These are phyloP conservation scores for Aureobasidium sp. DNA, from an alignment of 2,329 filamentous ascomycete genomes.

Conservation along the genomic window DNA sequence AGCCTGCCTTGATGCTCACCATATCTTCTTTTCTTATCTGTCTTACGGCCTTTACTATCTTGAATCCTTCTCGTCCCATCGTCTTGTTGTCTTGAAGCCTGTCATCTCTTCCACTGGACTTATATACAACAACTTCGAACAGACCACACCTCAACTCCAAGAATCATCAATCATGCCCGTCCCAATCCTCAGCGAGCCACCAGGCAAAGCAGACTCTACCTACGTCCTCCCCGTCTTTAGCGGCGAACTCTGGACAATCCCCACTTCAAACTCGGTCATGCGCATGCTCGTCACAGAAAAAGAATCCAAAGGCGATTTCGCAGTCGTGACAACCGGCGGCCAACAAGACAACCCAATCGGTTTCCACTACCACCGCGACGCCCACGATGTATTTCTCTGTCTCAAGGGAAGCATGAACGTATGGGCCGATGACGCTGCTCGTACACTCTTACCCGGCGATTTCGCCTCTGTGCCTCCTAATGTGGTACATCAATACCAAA, in stretches of 20 bases:
- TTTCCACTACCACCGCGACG: constrained; percentile 64
- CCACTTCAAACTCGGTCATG: constrained; percentile 22
- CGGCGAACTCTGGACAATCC: constrained; percentile 21
- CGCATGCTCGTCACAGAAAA: constrained; percentile 22
- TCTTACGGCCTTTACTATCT: too few species aligned
- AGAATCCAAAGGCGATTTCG: constrained; percentile 20
- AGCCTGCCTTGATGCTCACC: not conserved
- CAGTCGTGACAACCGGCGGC: constrained; percentile 18
- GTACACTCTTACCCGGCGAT: constrained; percentile 60
- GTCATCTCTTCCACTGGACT: too few species aligned
- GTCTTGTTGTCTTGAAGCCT: too few species aligned
- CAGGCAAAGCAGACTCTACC: constrained; percentile 15
- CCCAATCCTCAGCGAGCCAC: constrained; percentile 15
- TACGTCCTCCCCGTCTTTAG: constrained; percentile 16
- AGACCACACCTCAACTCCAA: too few species aligned
- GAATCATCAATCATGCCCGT: constrained; percentile 18
- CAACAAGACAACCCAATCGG: constrained; percentile 35
- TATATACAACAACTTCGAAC: too few species aligned
- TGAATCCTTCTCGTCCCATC: not conserved
- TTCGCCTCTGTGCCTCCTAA: constrained; percentile 63
- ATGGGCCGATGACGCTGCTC: constrained; percentile 63
- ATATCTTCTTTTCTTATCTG: not conserved
- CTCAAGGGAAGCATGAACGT: constrained; percentile 62
- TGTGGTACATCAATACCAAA: constrained; percentile 60
- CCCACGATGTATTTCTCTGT: constrained; percentile 65